These are phyloP conservation scores for Scedosporium apiospermum DNA, from an alignment of 2,329 filamentous ascomycete species.

Conservation along the genomic window DNA sequence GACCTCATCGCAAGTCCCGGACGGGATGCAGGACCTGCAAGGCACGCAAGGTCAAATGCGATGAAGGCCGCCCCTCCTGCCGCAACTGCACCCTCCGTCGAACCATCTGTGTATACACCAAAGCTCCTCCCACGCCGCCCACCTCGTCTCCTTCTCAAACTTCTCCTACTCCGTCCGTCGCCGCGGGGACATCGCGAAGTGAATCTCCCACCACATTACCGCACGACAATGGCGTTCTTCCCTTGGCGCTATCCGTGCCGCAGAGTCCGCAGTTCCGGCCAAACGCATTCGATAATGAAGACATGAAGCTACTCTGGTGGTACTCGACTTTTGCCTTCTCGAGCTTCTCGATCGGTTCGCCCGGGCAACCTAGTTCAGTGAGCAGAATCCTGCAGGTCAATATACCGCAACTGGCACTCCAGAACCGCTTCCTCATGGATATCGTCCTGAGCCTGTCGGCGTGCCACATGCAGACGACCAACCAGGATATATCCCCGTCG, in stretches of 20 bases:
- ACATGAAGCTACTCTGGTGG: slow-evolving; percentile 48
- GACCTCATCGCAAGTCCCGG: slow-evolving; percentile 46
- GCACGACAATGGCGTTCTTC: background rate
- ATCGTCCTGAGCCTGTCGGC: slow-evolving; percentile 42
- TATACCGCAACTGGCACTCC: slow-evolving; percentile 40
- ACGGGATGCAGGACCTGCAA: slow-evolving; percentile 46
- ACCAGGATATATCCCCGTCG: slow-evolving; percentile 26
- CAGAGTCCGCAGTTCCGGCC: slow-evolving; percentile 15
- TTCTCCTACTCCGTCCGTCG: background rate
- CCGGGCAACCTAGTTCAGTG: slow-evolving; percentile 21
- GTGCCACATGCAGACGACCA: slow-evolving; percentile 35
- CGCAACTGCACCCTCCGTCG: slow-evolving; percentile 37
- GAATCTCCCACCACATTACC: background rate
- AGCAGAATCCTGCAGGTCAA: slow-evolving; percentile 34
- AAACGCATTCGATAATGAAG: slow-evolving; percentile 23
- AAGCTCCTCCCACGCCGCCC: slow-evolving; percentile 9
- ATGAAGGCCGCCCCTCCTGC: slow-evolving; percentile 40
- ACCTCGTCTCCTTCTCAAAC: slow-evolving; percentile 3
- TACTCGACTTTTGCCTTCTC: slow-evolving; percentile 36
- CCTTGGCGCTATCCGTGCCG: background rate
- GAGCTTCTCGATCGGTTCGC: slow-evolving; percentile 32
- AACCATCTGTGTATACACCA: slow-evolving; percentile 37
- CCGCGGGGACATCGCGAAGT: background rate
- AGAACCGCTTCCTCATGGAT: slow-evolving; percentile 45
- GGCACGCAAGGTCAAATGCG: slow-evolving; percentile 44